A percentile compares a stretch with the other conserved stretches of the same genome.
These are phyloP conservation scores for Stagonosporopsis rhizophila DNA, from an alignment of 2,329 filamentous ascomycete species.

Conservation along the genomic window DNA sequence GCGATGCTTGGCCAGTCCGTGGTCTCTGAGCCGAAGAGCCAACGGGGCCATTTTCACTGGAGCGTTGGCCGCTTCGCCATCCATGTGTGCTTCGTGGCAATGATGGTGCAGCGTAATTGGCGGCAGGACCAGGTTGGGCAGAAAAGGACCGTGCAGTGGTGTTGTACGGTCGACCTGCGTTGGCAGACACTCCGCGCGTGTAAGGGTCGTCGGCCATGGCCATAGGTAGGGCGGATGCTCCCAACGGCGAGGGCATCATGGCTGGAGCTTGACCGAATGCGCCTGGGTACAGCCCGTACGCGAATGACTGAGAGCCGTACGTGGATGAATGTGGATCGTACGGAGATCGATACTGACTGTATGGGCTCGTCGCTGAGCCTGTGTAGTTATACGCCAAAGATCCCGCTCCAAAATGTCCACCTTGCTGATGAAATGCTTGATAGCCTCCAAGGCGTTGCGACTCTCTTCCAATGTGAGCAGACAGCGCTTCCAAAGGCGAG, in stretches of 20 bases:
- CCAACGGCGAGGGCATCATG: neutral
- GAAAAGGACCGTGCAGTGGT: neutral
- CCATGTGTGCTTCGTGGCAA: constrained; percentile 9
- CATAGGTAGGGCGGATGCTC: neutral
- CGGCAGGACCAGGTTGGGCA: neutral
- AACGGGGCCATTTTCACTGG: constrained; percentile 33
- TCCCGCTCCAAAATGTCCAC: neutral
- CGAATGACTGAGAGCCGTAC: neutral
- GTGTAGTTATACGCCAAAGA: neutral
- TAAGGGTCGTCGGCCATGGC: constrained; percentile 18
- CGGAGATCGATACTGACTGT: neutral
- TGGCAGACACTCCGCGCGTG: constrained; percentile 7
- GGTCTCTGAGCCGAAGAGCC: constrained; percentile 1
- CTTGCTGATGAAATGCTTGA: constrained; percentile 1
- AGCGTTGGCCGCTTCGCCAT: constrained; percentile 24
- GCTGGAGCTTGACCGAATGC: neutral
- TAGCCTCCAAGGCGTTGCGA: constrained; percentile 5
- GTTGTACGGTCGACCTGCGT: neutral
- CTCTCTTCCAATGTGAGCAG: constrained; percentile 4
- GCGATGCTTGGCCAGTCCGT: constrained; percentile 7
- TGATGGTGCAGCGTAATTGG: neutral
- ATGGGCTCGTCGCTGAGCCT: neutral
- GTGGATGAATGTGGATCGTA: neutral
- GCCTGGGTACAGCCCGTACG: neutral
- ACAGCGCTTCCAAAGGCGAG: constrained; percentile 9